Conservation (phyloP, 768 basidiomycete genomes). For the Arthromyces matolae region DNA sequence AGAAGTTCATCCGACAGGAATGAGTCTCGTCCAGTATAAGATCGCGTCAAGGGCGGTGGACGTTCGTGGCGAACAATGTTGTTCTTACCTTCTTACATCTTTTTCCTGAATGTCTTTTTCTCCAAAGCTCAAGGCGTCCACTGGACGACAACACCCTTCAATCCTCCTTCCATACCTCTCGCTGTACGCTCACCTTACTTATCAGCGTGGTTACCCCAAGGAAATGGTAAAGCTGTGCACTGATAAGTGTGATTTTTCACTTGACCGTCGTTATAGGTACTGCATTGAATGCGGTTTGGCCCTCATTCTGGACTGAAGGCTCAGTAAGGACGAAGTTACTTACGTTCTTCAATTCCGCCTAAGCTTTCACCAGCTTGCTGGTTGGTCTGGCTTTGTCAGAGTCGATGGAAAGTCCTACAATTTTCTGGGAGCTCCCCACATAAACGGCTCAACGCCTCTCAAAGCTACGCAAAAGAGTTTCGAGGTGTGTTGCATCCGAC, state of each 20-base stretch:
- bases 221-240: slow-evolving; percentile 31
- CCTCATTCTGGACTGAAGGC: slow-evolving; percentile 61
- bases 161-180: slow-evolving; percentile 57
- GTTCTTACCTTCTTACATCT: not conserved
- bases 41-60: too few species aligned
- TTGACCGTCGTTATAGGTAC: slow-evolving; percentile 23
- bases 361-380: slow-evolving; percentile 39
- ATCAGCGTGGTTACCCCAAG: slow-evolving; percentile 62
- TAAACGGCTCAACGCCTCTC: slow-evolving; percentile 37
- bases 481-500: slow-evolving; percentile 30
- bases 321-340: slow-evolving; percentile 33
- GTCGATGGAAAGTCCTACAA: slow-evolving; percentile 54
- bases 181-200: slow-evolving; percentile 66
- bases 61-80: not conserved
- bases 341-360: not conserved
- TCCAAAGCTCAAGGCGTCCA: slow-evolving; percentile 23
- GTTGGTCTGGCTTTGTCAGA: slow-evolving; percentile 63
- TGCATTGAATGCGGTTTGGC: slow-evolving; percentile 53
- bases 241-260: not conserved
- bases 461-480: slow-evolving; percentile 58
- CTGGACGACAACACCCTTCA: slow-evolving; percentile 51
- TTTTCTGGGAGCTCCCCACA: slow-evolving; percentile 51
- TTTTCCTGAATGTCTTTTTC: slow-evolving; percentile 4
- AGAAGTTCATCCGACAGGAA: too few species aligned
- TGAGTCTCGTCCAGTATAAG: too few species aligned